Conservation (phyloP, 78 protist species). For the Dictyostelium firmibasis region DNA sequence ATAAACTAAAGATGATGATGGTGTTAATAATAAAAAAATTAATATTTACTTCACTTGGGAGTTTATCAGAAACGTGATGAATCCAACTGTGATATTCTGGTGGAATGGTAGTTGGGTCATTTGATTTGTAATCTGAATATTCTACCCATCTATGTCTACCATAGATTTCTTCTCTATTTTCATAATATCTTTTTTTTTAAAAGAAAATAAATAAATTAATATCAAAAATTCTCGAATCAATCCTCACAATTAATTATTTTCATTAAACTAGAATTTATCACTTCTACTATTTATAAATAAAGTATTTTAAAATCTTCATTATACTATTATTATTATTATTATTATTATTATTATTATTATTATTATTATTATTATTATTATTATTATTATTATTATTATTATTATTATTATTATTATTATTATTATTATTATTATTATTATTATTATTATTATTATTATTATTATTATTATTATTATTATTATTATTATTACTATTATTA, state of each 20-base stretch:
- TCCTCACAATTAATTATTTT: too few species aligned
- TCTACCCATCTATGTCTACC: constrained; percentile 83
- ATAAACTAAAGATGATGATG: too few species aligned
- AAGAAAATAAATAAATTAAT: not conserved
- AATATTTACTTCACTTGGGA: constrained; percentile 30
- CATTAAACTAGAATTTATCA: too few species aligned
- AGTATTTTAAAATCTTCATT: too few species aligned
- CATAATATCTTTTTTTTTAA: constrained; percentile 30
- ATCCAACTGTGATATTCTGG: constrained; percentile 64
- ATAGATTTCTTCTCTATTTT: constrained; percentile 26
- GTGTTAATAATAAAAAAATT: not conserved
- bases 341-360: too few species aligned
- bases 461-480: not conserved
- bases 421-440: too few species aligned
- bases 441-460: too few species aligned
- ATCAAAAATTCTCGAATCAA: not conserved
- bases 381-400: too few species aligned
- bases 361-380: too few species aligned
- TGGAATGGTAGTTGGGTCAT: constrained; percentile 52
- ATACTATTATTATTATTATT: not conserved
- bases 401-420: too few species aligned
- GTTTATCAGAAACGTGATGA: constrained; percentile 62
- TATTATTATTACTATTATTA: not conserved
- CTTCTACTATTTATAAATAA: too few species aligned
- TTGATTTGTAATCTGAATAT: constrained; percentile 5